A percentile compares a stretch with the other conserved stretches of the same genome.
phyloP scores from a whole-genome alignment of 352 stramenopile genomes.

The Phytopythium vexans region DNA sequence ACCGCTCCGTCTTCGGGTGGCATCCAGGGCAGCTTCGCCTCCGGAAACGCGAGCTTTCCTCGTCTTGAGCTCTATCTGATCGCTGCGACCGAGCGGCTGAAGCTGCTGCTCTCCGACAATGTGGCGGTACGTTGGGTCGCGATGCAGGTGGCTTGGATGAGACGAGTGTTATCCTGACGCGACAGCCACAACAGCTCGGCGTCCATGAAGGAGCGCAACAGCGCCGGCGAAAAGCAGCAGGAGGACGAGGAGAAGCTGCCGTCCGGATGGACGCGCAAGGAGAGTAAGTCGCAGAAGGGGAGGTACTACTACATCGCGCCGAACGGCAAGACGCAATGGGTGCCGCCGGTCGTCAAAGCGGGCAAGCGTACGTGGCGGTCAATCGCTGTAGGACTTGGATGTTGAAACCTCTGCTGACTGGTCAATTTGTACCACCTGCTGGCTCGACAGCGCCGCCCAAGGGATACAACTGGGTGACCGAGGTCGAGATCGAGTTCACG shows the following conservation, averaged over 20 bases:
- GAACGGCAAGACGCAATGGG: slow-evolving; percentile 81
- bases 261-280: slow-evolving; percentile 75
- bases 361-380: slow-evolving; percentile 3
- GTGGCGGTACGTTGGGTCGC: slow-evolving; percentile 3
- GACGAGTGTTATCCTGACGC: background rate
- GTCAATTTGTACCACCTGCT: background rate
- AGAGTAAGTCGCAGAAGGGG: slow-evolving; percentile 85
- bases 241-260: slow-evolving; percentile 43
- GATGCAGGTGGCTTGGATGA: background rate
- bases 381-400: background rate
- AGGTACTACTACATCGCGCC: slow-evolving; percentile 86
- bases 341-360: slow-evolving; percentile 35
- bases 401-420: background rate
- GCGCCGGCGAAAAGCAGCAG: slow-evolving; percentile 1
- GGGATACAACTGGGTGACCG: slow-evolving; percentile 75
- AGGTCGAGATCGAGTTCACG: slow-evolving; percentile 86
- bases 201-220: background rate
- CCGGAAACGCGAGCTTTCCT: no score
- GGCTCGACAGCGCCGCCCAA: slow-evolving; percentile 28
- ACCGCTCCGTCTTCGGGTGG: no score
- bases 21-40: no score
- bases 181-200: slow-evolving; percentile 7
- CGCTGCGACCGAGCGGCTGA: no score
- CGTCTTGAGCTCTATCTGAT: no score
- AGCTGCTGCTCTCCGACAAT: background rate